Evolutionary conservation across 1,139 yeast genomes (phyloP).

Genomic region (Yamadazyma triangularis): DNA sequence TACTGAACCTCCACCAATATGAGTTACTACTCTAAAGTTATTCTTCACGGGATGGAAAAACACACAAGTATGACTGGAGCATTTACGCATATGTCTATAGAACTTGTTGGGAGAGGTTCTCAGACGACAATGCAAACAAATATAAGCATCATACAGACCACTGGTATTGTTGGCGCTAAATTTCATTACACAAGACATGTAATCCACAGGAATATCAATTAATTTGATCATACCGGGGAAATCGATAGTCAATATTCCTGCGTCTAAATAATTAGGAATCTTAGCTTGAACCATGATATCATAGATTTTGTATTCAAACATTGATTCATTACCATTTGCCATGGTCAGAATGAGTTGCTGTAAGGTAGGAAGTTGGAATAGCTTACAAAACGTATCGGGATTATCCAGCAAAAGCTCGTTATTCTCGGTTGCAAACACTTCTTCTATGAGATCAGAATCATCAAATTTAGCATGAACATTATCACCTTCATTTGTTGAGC

Average conservation of each 20-base stretch:
- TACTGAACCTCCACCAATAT: constrained; percentile 25
- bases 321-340: constrained; percentile 3
- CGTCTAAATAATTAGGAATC: constrained; percentile 19
- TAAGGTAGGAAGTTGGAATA: constrained; percentile 9
- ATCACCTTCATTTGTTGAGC: constrained; percentile 23
- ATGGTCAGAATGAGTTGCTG: constrained; percentile 6
- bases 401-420: too few relatives aligned
- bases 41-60: constrained; percentile 42
- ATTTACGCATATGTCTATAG: constrained; percentile 21
- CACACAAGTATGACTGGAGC: constrained; percentile 29
- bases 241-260: constrained; percentile 25
- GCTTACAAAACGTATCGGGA: constrained; percentile 6
- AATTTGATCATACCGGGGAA: constrained; percentile 39
- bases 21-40: constrained; percentile 33
- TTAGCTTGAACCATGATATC: constrained; percentile 23
- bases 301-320: constrained; percentile 23
- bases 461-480: constrained; percentile 16
- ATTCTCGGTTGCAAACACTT: too few relatives aligned
- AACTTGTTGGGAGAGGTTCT: constrained; percentile 14
- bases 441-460: constrained; percentile 12
- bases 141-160: constrained; percentile 19
- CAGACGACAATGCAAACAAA: constrained; percentile 33
- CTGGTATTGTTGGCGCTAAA: constrained; percentile 13
- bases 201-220: constrained; percentile 35
- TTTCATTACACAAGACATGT: constrained; percentile 25